Conservation (phyloP, 768 basidiomycete genomes). For the Hygrophorus pudorinus region DNA sequence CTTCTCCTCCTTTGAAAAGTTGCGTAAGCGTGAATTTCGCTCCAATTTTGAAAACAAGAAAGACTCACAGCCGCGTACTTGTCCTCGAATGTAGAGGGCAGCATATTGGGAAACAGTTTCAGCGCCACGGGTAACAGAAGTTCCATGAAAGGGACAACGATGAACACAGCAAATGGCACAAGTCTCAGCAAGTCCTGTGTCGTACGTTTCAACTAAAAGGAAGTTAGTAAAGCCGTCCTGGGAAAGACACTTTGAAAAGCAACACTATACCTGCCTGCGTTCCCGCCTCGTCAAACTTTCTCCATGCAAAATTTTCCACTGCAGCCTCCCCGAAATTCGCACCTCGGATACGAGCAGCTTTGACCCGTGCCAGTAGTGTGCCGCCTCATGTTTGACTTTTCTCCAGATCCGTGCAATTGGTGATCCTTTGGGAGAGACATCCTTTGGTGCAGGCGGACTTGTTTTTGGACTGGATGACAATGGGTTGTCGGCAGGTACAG, state of each 20-base stretch:
- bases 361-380: slow-evolving; percentile 95
- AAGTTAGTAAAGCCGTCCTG: slow-evolving; percentile 3
- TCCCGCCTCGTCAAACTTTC: slow-evolving; percentile 88
- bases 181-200: slow-evolving; percentile 89
- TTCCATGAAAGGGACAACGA: slow-evolving; percentile 98
- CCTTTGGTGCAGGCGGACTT: slow-evolving; percentile 29
- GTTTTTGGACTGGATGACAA: slow-evolving; percentile 34
- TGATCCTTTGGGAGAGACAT: slow-evolving; percentile 30
- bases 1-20: slow-evolving; percentile 76
- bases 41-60: neutral
- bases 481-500: slow-evolving; percentile 14
- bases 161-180: slow-evolving; percentile 90
- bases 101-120: slow-evolving; percentile 97
- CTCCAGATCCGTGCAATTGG: slow-evolving; percentile 70
- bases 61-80: slow-evolving; percentile 75
- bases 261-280: slow-evolving; percentile 65
- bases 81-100: slow-evolving; percentile 97
- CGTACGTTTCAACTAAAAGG: slow-evolving; percentile 72
- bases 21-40: neutral
- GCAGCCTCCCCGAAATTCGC: slow-evolving; percentile 76
- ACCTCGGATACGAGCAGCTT: slow-evolving; percentile 94
- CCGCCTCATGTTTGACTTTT: slow-evolving; percentile 89
- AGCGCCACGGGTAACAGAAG: slow-evolving; percentile 90
- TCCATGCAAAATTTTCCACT: slow-evolving; percentile 89
- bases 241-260: neutral